Conservation (phyloP, 179 eudicot genomes). For the Sideroxylon spinosum region DNA sequence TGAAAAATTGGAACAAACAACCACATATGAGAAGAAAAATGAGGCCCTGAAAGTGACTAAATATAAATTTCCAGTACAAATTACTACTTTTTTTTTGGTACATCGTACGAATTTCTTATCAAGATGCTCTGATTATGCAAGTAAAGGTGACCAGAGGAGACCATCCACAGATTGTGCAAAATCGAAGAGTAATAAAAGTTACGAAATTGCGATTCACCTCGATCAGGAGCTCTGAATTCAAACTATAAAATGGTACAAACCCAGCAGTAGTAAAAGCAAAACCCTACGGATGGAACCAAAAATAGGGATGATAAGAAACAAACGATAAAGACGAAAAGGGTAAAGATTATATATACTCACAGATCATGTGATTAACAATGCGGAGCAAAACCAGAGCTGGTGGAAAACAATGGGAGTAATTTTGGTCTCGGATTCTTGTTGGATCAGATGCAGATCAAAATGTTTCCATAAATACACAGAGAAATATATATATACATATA, state of each 20-base stretch:
- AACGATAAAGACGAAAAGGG: slow-evolving; percentile 2
- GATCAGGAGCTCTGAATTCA: slow-evolving; percentile 9
- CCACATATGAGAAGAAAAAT: not conserved
- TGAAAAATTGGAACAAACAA: not conserved
- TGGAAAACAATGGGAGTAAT: slow-evolving; percentile 9
- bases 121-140: too few relatives aligned
- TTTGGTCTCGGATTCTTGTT: slow-evolving; percentile 15
- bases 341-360: slow-evolving; percentile 15
- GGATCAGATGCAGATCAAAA: slow-evolving; percentile 19
- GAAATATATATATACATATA: not conserved
- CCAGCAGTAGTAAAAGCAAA: not conserved
- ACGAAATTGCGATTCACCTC: not conserved
- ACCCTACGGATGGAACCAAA: not conserved
- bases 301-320: not conserved
- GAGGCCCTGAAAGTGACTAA: not conserved
- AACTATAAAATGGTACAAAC: too few relatives aligned
- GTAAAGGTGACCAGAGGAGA: too few relatives aligned
- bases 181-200: not conserved
- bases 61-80: not conserved
- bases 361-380: slow-evolving; percentile 9
- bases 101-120: too few relatives aligned
- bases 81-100: not conserved
- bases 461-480: not conserved
- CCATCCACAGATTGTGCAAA: not conserved
- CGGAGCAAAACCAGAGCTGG: not conserved